These are phyloP conservation scores for Cercis canadensis DNA, from an alignment of 306 rosid species.

Conservation along the genomic window DNA sequence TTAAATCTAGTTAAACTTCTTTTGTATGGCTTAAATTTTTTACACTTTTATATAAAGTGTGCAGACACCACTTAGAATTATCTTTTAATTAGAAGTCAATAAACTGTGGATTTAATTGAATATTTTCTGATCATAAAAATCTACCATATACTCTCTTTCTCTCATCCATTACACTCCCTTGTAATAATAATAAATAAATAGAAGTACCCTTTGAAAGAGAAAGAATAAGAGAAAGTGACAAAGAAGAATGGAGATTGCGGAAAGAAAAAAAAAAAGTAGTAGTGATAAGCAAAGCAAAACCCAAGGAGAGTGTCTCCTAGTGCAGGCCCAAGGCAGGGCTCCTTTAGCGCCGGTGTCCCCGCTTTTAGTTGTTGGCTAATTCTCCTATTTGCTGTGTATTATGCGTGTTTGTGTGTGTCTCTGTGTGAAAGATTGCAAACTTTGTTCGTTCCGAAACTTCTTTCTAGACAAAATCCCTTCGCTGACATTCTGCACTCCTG, in stretches of 20 bases:
- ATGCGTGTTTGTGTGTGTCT: slow-evolving; percentile 37
- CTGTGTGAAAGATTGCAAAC: slow-evolving; percentile 41
- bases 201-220: background rate
- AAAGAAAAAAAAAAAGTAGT: slow-evolving; percentile 25
- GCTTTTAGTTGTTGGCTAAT: slow-evolving; percentile 53
- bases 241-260: slow-evolving; percentile 6
- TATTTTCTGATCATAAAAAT: too few relatives aligned
- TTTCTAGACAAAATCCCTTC: slow-evolving; percentile 59
- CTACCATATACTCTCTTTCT: too few relatives aligned
- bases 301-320: slow-evolving; percentile 87
- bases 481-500: slow-evolving; percentile 81
- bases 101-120: too few relatives aligned
- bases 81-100: too few relatives aligned
- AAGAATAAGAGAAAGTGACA: slow-evolving; percentile 11
- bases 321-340: slow-evolving; percentile 84
- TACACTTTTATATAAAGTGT: too few relatives aligned
- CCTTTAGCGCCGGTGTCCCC: slow-evolving; percentile 98
- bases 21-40: too few relatives aligned
- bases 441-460: slow-evolving; percentile 56
- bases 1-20: too few relatives aligned
- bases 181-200: background rate
- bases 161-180: too few relatives aligned
- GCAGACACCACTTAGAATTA: too few relatives aligned
- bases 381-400: slow-evolving; percentile 34
- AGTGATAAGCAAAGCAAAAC: slow-evolving; percentile 47